Base-by-base conservation (phyloP, 129 eudicot genomes). In the Solidago caesia region DNA sequence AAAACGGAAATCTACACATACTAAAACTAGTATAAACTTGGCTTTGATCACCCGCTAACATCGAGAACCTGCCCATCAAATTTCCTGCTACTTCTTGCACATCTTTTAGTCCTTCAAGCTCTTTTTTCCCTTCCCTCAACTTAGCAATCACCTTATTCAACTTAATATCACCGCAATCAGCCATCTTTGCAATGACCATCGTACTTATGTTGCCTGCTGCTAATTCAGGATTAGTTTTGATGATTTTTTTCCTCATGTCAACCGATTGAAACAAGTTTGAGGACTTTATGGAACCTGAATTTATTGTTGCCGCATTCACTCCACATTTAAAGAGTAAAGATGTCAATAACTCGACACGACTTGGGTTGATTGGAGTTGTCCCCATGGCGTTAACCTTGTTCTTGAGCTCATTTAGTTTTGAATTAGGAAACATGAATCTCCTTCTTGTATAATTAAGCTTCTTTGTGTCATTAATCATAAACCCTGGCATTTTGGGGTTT, bases 371-470 rank as follows among this genome's bases (percentile, higher is more conserved):
- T 16, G 16, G 59, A 11, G 56, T 57, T 58, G 59, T 8, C 2
- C 39, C 67, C 41, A 45, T n/a, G 8, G 26, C 26, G 5, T 6
- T 8, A 44, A 77, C 26, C 62, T 26, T 73, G 7, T 73, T 52
- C 39, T 61, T 46, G 47, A 61, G 60, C 9, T 73, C 77, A 4
- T 46, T 73, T 4, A 77, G 29, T 47, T 69, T 69, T 46, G 55
- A 27, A 13, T 77, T 77, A 26, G 81, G 25, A 29, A 77, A 77
- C 4, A 77, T 21, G 41, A 77, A 77, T 29, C 59, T 77, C 11
- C 61, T 29, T 13, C 63, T 26, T 41, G 46, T 6, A 58, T 14
- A 60, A 12, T 47, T 69, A 60, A 1, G 9, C 61, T 67, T 21
- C 21, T 21, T 21, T 21, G 21, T 21, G 21, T 21, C 21, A 7